Evolutionary conservation across 352 stramenopile genomes (phyloP), one percentile per base, ranked within the genome.

Genomic region (Globisporangium radiosum): DNA sequence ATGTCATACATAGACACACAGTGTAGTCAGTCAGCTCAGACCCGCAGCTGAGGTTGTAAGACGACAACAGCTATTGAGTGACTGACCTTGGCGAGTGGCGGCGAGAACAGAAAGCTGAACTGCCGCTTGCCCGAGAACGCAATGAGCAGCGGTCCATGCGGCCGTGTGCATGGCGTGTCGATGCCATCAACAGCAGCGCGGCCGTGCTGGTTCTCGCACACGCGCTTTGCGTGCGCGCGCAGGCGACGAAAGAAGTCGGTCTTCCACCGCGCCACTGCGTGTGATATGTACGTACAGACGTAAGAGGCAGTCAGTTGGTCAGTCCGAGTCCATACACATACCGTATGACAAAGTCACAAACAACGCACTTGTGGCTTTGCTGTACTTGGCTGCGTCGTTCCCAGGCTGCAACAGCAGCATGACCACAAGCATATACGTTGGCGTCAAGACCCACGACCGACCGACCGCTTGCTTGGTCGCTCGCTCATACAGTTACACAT

Each of bases 41-140:
- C 7, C 39, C 39, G 10, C 39, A 43, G 7, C 7, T 43, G 19
- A 25, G 19, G 19, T 2, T 25, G 19, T 25, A 25, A 25, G 19
- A 25, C 19, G 19, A 25, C 19, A 25, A 25, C 19, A 25, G 19
- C 19, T 25, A 25, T 25, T 2, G 19, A 25, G 19, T 2, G 19
- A 25, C 19, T 25, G 19, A 78, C 68, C 53, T 85, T 91, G 38
- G 75, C 71, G 25, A 92, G 59, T 14, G 81, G 81, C 7, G 81
- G 78, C 14, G 83, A 75, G 58, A 95, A 95, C 50, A 95, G 60
- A 52, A 72, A 89, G 57, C 79, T 87, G 64, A 94, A 95, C 60
- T 95, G 87, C 17, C 87, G 80, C 64, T 95, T 95, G 14, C 87
- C 87, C 0, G 81, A 88, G 65, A 95, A 95, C 6, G 87, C 87